Evolutionary conservation across 2,329 filamentous ascomycete genomes (phyloP), one percentile per base, ranked within the genome.

Genomic region (Lasiodiplodia sp.): DNA sequence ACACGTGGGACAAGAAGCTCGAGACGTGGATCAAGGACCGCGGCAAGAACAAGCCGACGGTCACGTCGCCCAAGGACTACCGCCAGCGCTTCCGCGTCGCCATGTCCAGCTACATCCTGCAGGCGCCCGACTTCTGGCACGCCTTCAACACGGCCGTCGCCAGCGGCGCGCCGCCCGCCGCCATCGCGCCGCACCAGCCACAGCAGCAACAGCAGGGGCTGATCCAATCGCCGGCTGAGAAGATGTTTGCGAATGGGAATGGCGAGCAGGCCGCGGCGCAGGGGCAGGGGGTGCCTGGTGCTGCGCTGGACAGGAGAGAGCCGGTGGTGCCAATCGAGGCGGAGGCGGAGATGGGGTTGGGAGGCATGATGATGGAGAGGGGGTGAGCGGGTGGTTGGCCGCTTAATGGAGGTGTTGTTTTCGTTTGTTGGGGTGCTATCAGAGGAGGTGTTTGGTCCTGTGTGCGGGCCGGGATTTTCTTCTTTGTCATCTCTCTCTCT

Each of bases 1-100:
- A 98, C 78, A 99, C 96, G 0, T 99, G 96, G 94, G 96, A 99
- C 83, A 99, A 99, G 86, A 97, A 97, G 78, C 87, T 99, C n/a
- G 96, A 99, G 82, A 96, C 91, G 67, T 99, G 96, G 96, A 97
- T 99, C 86, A 99, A 99, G 81, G 94, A 98, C 77, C 91, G 95
- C 49, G 96, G 96, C 75, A 90, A 90, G 79, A 91, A 90, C 73
- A 88, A 93, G 70, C 96, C 96, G 10, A 99, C 96, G 0, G 96
- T 99, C 63, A 99, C 96, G 12, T 96, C 92, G 80, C 96, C 96
- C 2, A 97, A 96, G 82, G 96, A 99, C 81, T 99, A 99, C 79
- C 96, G 97, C 80, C 94, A 92, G 73, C 89, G 96, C 6, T 99
- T 99, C 83, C 85, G 96, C 72, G 95, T 97, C 81, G 94, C 94